Conservation (phyloP, 73 alveolate species). For the Paramecium tetraurelia region DNA sequence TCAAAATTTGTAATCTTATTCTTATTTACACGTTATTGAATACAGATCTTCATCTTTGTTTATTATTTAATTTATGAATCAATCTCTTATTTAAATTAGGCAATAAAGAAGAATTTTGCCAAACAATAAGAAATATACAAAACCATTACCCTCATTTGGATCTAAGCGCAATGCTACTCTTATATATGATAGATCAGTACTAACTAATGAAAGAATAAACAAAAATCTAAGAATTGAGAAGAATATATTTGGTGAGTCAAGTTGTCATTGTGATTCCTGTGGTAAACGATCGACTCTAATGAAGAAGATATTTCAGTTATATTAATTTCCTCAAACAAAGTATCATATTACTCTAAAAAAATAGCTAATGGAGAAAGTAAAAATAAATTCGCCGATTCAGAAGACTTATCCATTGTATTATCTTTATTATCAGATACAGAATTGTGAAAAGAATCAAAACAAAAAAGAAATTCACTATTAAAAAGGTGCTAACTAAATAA, state of each 20-base stretch:
- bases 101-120: background rate
- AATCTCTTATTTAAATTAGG: background rate
- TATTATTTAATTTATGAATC: background rate
- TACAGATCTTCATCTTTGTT: background rate
- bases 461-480: background rate
- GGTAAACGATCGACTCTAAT: background rate
- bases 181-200: background rate
- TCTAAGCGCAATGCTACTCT: background rate
- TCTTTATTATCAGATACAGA: background rate
- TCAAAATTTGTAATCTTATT: background rate
- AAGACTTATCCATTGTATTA: background rate
- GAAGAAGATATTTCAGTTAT: background rate
- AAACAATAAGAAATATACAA: background rate
- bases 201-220: background rate
- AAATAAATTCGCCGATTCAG: background rate
- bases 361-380: background rate
- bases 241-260: background rate
- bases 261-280: constrained; percentile 1
- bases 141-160: background rate
- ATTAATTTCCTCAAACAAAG: background rate
- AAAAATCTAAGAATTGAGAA: background rate
- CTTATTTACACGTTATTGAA: background rate
- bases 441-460: background rate
- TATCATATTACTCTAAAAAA: background rate
- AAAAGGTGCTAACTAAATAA: background rate